Percentiles rank a stretch among this genome's conserved stretches.
phyloP scores from a whole-genome alignment of 768 basidiomycete genomes.

The Collybia nuda region DNA sequence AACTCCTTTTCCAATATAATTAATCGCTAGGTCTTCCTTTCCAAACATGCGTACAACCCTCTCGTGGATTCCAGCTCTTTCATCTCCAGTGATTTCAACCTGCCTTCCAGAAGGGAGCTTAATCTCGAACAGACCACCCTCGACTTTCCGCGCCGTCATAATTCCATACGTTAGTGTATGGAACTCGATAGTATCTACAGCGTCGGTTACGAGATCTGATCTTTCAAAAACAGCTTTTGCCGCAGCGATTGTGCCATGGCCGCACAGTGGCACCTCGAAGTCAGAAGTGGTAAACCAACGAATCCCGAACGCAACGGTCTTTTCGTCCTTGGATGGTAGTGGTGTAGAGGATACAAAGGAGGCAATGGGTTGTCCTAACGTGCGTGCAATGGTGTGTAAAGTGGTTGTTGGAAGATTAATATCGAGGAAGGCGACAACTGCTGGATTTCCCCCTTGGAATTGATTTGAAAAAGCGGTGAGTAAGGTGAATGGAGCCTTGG shows the following conservation, averaged over 20 bases:
- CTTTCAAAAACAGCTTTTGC: conserved; percentile 36
- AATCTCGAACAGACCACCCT: not conserved
- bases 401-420: conserved; percentile 21
- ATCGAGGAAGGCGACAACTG: conserved; percentile 38
- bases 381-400: conserved; percentile 24
- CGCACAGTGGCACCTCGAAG: conserved; percentile 34
- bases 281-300: conserved; percentile 34
- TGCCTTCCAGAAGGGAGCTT: conserved; percentile 18
- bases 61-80: conserved; percentile 26
- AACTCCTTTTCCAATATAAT: conserved; percentile 35
- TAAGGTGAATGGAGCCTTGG: conserved; percentile 30
- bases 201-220: conserved; percentile 21
- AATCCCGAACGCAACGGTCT: conserved; percentile 25
- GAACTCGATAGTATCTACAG: conserved; percentile 10
- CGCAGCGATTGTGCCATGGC: conserved; percentile 46
- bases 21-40: conserved; percentile 30
- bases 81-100: conserved; percentile 23
- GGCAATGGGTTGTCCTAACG: not conserved
- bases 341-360: conserved; percentile 13
- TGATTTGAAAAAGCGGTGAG: conserved; percentile 43
- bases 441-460: conserved; percentile 45
- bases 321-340: not conserved
- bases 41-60: conserved; percentile 38
- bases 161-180: not conserved
- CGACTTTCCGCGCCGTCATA: not conserved